Evolutionary conservation across 805 yeast species (phyloP), one percentile per base, ranked within the genome.

Genomic region (Hanseniaspora meyeri): DNA sequence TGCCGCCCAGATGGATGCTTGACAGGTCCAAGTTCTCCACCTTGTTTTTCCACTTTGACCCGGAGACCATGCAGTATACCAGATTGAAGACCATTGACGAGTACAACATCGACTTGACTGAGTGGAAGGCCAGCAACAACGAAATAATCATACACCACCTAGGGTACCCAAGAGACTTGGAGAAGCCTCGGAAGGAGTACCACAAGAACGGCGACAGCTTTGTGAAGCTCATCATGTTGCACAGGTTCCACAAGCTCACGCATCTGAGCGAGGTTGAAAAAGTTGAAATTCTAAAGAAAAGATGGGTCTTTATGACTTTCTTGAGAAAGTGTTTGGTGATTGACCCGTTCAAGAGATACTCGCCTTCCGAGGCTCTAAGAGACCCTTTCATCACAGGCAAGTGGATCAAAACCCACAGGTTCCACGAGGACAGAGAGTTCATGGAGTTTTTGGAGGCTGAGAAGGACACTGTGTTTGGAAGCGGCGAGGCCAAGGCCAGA

Each of bases 1-100:
- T 74, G 60, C 98, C 98, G 27, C 97, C 96, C 11, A 72, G 83
- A 27, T 95, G 96, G 87, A 93, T 93, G 98, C 75, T 91, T 61
- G 97, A 91, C 60, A 88, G 87, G 81, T 98, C 97, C 31, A 84
- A 87, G 61, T 88, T 84, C 67, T 76, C 95, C 1, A 70, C 75
- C 48, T 80, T 82, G 62, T 93, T 85, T 62, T 65, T 63, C 67
- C 70, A 59, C 61, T 70, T 59, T 36, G 49, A 57, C 36, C 56
- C 58, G 4, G 55, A 43, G 52, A 36, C 61, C 60, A 55, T 53
- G 39, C 60, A 60, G 64, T 65, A 68, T 64, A 46, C 57, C 3
- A 69, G 63, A 53, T 71, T 71, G 71, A 83, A 72, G 70, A 74
- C 74, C 62, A 68, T 65, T 37, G 74, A 72, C 43, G 83, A 82